Percentiles rank a stretch among this genome's conserved stretches.
Conservation (phyloP, 2,329 filamentous ascomycete species). For the Xylariomycetidae sp. region DNA sequence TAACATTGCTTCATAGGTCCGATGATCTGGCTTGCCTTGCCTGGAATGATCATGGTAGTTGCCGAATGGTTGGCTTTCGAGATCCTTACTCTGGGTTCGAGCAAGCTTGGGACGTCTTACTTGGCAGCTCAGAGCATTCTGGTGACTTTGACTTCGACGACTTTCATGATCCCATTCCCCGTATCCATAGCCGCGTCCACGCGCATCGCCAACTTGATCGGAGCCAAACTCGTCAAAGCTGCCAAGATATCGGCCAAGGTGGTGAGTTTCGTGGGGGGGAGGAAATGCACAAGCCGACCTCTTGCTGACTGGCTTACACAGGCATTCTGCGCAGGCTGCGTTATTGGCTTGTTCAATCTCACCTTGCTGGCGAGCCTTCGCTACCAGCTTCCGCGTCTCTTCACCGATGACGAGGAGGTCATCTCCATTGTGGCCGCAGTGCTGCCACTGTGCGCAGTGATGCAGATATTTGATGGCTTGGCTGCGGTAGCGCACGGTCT, state of each 20-base stretch:
- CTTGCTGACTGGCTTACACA: no score
- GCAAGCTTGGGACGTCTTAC: conserved; percentile 70
- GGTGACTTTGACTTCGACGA: conserved; percentile 69
- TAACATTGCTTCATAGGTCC: conserved; percentile 37
- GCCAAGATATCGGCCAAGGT: conserved; percentile 78
- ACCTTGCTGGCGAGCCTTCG: conserved; percentile 62
- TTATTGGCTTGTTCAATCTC: conserved; percentile 77
- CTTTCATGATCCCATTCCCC: conserved; percentile 89
- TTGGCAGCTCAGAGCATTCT: conserved; percentile 87
- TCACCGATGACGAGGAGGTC: conserved; percentile 68
- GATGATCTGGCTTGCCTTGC: conserved; percentile 81
- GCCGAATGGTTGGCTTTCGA: conserved; percentile 94
- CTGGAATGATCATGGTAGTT: conserved; percentile 88
- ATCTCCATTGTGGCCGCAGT: conserved; percentile 61
- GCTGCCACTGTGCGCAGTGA: conserved; percentile 75
- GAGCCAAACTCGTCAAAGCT: conserved; percentile 73
- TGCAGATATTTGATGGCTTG: conserved; percentile 84
- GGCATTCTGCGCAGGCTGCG: conserved; percentile 56
- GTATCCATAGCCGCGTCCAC: conserved; percentile 85
- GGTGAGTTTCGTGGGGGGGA: conserved; percentile 31
- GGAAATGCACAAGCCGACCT: no score
- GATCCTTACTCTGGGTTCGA: conserved; percentile 75
- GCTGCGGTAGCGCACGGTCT: conserved; percentile 77
- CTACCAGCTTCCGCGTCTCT: conserved; percentile 68
- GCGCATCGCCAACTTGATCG: conserved; percentile 85